Conservation (phyloP, 768 basidiomycete species). For the Trametes gibbosa region DNA sequence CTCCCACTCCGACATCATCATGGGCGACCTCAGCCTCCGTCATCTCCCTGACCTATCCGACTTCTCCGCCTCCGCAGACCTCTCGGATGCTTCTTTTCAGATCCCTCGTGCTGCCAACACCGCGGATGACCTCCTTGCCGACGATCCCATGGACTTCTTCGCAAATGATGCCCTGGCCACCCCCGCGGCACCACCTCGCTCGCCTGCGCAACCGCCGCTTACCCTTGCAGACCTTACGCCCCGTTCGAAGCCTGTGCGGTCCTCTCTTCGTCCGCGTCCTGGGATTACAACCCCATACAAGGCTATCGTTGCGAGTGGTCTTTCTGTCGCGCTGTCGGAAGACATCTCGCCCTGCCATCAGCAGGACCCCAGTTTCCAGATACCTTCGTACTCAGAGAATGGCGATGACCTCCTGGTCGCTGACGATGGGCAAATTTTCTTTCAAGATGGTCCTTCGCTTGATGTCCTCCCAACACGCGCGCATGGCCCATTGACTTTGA, state of each 20-base stretch:
- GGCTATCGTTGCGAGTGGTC: constrained; percentile 11
- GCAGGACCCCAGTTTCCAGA: constrained; percentile 24
- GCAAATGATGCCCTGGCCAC: constrained; percentile 37
- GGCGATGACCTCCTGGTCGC: constrained; percentile 16
- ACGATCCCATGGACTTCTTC: constrained; percentile 46
- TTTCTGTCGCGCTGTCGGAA: constrained; percentile 20
- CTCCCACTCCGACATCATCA: neutral
- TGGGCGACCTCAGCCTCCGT: constrained; percentile 44
- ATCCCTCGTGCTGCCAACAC: constrained; percentile 40
- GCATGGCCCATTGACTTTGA: constrained; percentile 37
- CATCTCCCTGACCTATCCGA: constrained; percentile 55
- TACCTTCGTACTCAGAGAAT: constrained; percentile 14
- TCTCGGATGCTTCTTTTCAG: constrained; percentile 50
- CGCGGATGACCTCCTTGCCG: constrained; percentile 35
- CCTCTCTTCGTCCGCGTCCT: constrained; percentile 22
- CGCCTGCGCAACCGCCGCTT: constrained; percentile 11
- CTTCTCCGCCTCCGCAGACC: constrained; percentile 40
- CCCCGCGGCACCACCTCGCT: constrained; percentile 29
- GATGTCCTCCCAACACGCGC: neutral
- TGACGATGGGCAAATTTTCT: constrained; percentile 12
- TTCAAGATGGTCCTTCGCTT: constrained; percentile 7
- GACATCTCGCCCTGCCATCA: constrained; percentile 17
- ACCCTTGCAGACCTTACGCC: constrained; percentile 28
- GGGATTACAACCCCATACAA: constrained; percentile 22
- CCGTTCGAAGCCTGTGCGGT: constrained; percentile 19